Conservation (phyloP, 306 rosid genomes). For the Cyamopsis tetragonoloba region DNA sequence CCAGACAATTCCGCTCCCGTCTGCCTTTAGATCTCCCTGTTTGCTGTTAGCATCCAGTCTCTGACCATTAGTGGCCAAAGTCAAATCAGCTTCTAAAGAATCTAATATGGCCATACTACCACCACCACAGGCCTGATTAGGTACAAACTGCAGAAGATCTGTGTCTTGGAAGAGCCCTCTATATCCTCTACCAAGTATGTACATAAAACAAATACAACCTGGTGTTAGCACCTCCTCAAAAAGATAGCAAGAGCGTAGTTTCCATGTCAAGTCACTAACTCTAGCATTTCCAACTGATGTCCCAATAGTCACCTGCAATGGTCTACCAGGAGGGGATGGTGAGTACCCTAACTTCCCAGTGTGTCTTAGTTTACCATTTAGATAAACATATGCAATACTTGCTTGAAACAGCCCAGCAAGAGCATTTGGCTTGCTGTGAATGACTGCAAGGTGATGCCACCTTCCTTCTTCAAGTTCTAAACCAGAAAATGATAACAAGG, state of each 20-base stretch:
- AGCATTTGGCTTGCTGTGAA: constrained; percentile 99
- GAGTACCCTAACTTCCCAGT: constrained; percentile 97
- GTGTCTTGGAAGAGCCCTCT: constrained; percentile 98
- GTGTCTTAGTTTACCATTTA: constrained; percentile 93
- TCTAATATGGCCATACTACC: constrained; percentile 98
- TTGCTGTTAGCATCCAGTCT: constrained; percentile 66
- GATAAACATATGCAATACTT: constrained; percentile 92
- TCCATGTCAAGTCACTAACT: constrained; percentile 83
- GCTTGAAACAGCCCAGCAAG: constrained; percentile 99
- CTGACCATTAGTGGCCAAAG: constrained; percentile 65
- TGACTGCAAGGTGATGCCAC: constrained; percentile 99
- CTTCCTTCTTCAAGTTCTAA: constrained; percentile 93
- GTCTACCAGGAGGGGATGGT: constrained; percentile 89
- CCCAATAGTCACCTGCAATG: constrained; percentile 87
- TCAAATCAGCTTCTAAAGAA: constrained; percentile 73
- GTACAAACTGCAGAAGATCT: constrained; percentile 90
- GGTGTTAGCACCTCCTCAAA: constrained; percentile 96
- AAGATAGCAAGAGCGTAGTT: constrained; percentile 93
- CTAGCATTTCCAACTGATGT: constrained; percentile 74
- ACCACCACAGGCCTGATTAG: constrained; percentile 98
- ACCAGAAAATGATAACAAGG: constrained; percentile 81
- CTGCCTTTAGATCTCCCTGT: constrained; percentile 72
- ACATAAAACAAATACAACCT: constrained; percentile 89
- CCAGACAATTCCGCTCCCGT: constrained; percentile 99
- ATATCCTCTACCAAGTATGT: constrained; percentile 98